Base-by-base conservation (phyloP, 2,329 filamentous ascomycete genomes). In the Fusarium nematophilum region DNA sequence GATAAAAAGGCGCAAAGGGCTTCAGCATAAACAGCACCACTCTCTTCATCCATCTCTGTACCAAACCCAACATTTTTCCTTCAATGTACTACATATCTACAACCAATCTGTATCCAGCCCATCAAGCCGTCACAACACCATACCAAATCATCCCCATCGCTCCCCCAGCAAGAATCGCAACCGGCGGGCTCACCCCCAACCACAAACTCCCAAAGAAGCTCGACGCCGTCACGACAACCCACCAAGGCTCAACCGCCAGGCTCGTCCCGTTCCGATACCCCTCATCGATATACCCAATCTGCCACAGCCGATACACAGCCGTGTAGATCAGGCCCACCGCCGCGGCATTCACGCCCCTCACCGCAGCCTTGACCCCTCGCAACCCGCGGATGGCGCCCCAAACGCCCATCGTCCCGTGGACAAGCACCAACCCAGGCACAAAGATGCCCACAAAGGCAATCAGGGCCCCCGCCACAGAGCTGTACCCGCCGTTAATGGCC, bases 321-420 rank as follows among this genome's bases (percentile, higher is more conserved):
- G 86, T 88, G 47, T 86, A 89, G 1, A 89, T 83, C 29, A 89
- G 62, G 0, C 86, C 86, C 0, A 88, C 83, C 0, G 86, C 86
- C 0, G 78, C 78, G 0, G 86, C 84, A 66, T 88, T 89, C 5
- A 88, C 71, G 0, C 86, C 86, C 11, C 85, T 69, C 9, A 89
- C 62, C 0, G 78, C 70, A 11, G 80, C 79, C 42, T 77, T 80
- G 1, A 87, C 81, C 68, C 77, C 78, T 4, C 76, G 74, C 39
- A 72, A 71, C 5, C 70, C 73, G 2, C 85, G 73, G 14, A 87
- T 53, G 0, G 78, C 76, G 3, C 76, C 71, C 86, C 86, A 89
- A 5, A 87, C 71, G 1, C 83, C 83, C 77, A 84, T 81, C 0
- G 77, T 80, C 1, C 81, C 83, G 14, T 83, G 78, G 0, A 81